These are phyloP conservation scores for Leccinum fibrillosum DNA, from an alignment of 768 basidiomycete genomes.

Conservation along the genomic window DNA sequence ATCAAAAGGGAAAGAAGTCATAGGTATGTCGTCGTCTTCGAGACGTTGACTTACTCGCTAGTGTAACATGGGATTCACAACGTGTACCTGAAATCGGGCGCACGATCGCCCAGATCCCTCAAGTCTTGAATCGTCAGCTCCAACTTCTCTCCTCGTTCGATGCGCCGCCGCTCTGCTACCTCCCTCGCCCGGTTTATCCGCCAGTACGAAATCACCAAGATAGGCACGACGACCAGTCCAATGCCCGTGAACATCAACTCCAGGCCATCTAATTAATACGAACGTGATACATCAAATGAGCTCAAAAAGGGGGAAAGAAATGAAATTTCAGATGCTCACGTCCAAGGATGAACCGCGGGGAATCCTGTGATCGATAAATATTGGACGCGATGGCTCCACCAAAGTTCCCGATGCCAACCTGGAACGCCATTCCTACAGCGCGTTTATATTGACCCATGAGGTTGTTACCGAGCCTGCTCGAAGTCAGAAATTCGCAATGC, in stretches of 20 bases:
- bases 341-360: conserved; percentile 59
- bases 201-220: conserved; percentile 47
- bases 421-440: conserved; percentile 61
- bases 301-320: not conserved
- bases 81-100: conserved; percentile 62
- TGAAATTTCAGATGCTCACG: conserved; percentile 37
- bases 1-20: not conserved
- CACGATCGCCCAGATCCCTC: conserved; percentile 51
- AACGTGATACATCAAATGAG: not conserved
- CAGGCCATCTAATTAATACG: conserved; percentile 42
- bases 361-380: conserved; percentile 57
- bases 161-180: conserved; percentile 1
- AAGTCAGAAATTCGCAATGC: not conserved
- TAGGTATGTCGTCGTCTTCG: not conserved
- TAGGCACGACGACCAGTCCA: conserved; percentile 51
- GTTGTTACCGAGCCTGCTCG: conserved; percentile 49
- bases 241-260: conserved; percentile 71
- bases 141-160: conserved; percentile 19
- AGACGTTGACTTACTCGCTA: not conserved
- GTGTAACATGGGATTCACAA: conserved; percentile 23
- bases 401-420: conserved; percentile 53
- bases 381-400: conserved; percentile 62
- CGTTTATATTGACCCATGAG: conserved; percentile 69
- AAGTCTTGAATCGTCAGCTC: conserved; percentile 15
- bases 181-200: conserved; percentile 58